Evolutionary conservation across 495 filamentous ascomycete species (phyloP), one percentile per base, ranked within the genome.

Genomic region (Copromyces sp.): DNA sequence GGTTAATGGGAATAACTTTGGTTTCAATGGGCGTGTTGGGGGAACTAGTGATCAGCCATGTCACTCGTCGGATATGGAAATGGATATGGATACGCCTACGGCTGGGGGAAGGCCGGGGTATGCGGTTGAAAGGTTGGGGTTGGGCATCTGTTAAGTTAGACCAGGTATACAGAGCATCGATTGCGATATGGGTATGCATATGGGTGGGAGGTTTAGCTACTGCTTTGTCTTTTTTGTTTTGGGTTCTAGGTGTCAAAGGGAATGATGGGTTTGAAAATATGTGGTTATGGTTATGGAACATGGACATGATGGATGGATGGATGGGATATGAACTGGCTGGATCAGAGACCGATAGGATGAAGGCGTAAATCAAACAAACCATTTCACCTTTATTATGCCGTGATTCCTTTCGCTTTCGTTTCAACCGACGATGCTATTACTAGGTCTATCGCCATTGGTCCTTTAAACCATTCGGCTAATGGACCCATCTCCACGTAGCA

Each of bases 1-100:
- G 14, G 24, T 70, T 17, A 53, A 53, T 24, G 45, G 20, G 0
- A 12, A 29, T 4, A 53, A 53, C 45, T 53, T 53, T 20, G 3
- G 3, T 3, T 11, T 24, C 20, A 53, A 6, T 53, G 11, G 45
- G 3, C 8, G 20, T 24, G n/a, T 24, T 9, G 44, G 44, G 44
- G 24, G 24, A 59, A 61, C 12, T 61, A 42, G 53, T 44, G 20
- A 32, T 61, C 53, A 61, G 53, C 24, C 29, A 24, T 53, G 45
- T 1, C 53, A 61, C 53, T 29, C 29, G 14, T 65, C 74, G n/a
- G 81, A 81, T 16, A 20, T 79, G 24, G 77, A 80, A 69, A 72
- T 74, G 76, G 53, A 61, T 61, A 81, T 76, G 76, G 76, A 74
- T 61, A 72, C 82, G 24, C 82, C 83, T 14, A 80, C 79, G 0